Conservation (phyloP, 257 asterid genomes). For the Jacaranda mimosifolia region DNA sequence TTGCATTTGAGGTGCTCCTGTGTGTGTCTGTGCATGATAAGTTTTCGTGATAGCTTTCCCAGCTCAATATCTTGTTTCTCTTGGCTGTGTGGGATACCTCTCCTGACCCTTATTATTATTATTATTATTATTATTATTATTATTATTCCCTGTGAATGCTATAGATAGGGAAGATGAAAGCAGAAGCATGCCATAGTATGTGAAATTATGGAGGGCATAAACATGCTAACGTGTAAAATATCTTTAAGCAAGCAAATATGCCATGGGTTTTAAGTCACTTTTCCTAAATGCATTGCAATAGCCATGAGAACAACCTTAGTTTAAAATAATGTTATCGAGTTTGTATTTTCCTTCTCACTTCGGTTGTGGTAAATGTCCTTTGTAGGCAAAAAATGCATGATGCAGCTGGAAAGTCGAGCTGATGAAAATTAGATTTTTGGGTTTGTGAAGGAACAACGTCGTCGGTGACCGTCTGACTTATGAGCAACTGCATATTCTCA, state of each 20-base stretch:
- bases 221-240: background rate
- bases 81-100: no score
- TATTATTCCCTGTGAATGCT: no score
- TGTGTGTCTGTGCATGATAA: background rate
- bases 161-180: no score
- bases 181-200: background rate
- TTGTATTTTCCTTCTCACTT: background rate
- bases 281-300: background rate
- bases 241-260: background rate
- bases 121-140: no score
- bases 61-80: no score
- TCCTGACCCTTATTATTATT: no score
- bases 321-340: no score
- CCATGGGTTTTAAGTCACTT: background rate
- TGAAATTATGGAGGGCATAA: background rate
- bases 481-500: background rate
- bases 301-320: no score
- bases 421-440: background rate
- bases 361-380: constrained; percentile 21
- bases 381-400: constrained; percentile 55
- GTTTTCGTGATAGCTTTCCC: no score
- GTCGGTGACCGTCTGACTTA: background rate
- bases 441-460: constrained; percentile 18
- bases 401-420: constrained; percentile 11
- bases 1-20: constrained; percentile 14